These are phyloP conservation scores for Bauhinia variegata DNA, from an alignment of 306 rosid genomes.

Conservation along the genomic window DNA sequence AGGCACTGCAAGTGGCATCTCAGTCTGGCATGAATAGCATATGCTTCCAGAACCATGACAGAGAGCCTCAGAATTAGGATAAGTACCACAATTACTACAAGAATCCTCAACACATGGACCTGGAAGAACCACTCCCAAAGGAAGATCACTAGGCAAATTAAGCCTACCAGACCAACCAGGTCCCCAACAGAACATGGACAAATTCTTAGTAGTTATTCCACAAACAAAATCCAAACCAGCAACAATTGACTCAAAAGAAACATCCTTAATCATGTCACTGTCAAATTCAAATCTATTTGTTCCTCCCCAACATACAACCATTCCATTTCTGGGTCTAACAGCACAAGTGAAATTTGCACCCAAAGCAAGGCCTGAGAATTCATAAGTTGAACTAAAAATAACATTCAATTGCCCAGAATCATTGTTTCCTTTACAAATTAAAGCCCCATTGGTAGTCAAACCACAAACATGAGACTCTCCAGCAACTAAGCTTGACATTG, in stretches of 20 bases:
- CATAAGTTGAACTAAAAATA: conserved; percentile 30
- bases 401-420: conserved; percentile 41
- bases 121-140: conserved; percentile 47
- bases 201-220: conserved; percentile 46
- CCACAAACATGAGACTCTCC: conserved; percentile 60
- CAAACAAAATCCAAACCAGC: conserved; percentile 59
- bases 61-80: conserved; percentile 45
- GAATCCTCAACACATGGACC: conserved; percentile 46
- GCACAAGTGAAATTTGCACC: conserved; percentile 50
- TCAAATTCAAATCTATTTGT: background rate
- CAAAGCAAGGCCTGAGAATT: conserved; percentile 45
- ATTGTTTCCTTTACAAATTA: conserved; percentile 46
- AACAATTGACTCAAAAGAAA: conserved; percentile 53
- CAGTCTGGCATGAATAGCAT: conserved; percentile 40
- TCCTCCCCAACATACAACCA: conserved; percentile 45
- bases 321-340: conserved; percentile 36
- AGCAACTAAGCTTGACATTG: conserved; percentile 44
- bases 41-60: conserved; percentile 48
- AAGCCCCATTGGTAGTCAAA: conserved; percentile 39
- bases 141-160: conserved; percentile 19
- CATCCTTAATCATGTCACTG: conserved; percentile 25
- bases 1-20: conserved; percentile 45
- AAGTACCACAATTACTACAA: conserved; percentile 44
- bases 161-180: conserved; percentile 30
- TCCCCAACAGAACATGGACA: conserved; percentile 52